These are phyloP conservation scores for Eremochloa ophiuroides DNA, from an alignment of 176 grass and related monocot species.

Conservation along the genomic window DNA sequence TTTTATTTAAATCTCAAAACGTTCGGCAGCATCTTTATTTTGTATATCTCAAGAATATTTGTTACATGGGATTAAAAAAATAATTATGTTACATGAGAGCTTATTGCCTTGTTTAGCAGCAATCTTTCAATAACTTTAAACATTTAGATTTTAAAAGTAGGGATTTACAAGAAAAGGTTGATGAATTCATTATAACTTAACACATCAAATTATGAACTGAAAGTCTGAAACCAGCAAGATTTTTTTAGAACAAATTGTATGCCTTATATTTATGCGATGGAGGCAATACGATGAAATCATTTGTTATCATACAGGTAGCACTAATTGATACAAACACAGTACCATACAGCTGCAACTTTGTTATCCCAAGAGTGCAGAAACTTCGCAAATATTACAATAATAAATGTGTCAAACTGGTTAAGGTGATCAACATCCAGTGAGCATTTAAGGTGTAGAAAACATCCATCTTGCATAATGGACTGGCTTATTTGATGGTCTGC, in stretches of 20 bases:
- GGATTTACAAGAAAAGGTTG: background rate
- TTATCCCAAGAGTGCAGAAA: background rate
- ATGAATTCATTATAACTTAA: background rate
- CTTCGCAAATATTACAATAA: background rate
- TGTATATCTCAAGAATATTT: background rate
- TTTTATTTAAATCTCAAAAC: background rate
- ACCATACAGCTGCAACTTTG: background rate
- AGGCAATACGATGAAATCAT: background rate
- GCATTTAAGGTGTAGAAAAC: constrained; percentile 1
- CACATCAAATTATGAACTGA: background rate
- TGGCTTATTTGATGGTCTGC: background rate
- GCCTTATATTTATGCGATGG: background rate
- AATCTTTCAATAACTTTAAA: background rate
- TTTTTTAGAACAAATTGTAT: background rate
- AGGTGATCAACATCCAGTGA: background rate
- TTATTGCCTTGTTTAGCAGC: background rate
- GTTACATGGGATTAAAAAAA: too few relatives aligned
- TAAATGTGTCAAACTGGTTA: background rate
- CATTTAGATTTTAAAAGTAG: background rate
- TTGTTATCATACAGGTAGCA: background rate
- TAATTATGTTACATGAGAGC: background rate
- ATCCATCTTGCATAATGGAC: background rate
- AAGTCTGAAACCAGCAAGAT: background rate
- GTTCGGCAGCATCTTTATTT: background rate
- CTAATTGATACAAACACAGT: background rate